Base-by-base conservation (phyloP, 768 basidiomycete species). In the Boletus fagicola region DNA sequence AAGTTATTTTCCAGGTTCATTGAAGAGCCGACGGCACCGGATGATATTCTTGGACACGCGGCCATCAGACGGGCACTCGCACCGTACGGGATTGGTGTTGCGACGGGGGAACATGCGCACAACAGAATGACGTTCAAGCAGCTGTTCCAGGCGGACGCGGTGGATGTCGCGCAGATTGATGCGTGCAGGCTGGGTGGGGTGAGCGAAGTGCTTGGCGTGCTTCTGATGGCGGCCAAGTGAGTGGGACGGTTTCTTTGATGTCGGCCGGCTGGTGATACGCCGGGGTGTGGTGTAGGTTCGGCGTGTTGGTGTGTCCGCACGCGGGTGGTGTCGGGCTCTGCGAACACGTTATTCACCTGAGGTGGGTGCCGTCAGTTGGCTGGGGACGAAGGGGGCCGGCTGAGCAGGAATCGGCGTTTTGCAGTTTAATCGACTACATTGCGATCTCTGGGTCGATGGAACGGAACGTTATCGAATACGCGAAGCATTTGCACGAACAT, bases 61-160 rank as follows among this genome's bases (percentile, higher is more conserved):
- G 78, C 86, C 10, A 85, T 93, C 57, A 84, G 91, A 57, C 88
- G 83, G 68, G 90, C 82, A 9, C 78, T 96, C 42, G 86, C 86
- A 64, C 86, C 86, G 9, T 72, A 87, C 66, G 87, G 87, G 0
- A 94, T 96, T 59, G 91, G 92, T 31, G 93, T 96, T 39, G 93
- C 94, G 4, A 96, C 94, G 0, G 94, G 93, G 28, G 94, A 97
- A 76, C 94, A 96, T 64, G 93, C 91, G 1, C 93, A 97, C 71
- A 96, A 96, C 73, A 82, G 90, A 49, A 92, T 95, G 81, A 81
- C 90, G n/a, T 96, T 96, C 82, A 96, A 96, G 75, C 94, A 96
- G 70, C 78, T 97, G 8, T 79, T 98, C 13, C 92, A 94, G 65
- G 86, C 86, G 0, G 84, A 91, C 22, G 92, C 93, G 5, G 90